A percentile compares a stretch with the other conserved stretches of the same genome.
Conservation (phyloP, 2,329 filamentous ascomycete species). For the Microthyrium microscopicum region DNA sequence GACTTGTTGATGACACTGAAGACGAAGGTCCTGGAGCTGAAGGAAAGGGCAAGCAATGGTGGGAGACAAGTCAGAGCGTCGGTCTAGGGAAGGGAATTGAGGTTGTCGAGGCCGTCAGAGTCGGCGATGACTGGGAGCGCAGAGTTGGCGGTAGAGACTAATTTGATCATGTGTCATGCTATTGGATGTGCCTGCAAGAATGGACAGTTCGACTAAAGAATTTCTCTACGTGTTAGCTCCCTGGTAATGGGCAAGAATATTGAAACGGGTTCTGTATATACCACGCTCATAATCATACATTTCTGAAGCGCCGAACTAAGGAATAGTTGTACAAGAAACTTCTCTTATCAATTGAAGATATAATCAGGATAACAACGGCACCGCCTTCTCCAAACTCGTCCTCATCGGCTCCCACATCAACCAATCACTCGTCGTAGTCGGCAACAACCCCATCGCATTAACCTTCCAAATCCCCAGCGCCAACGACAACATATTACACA, state of each 20-base stretch:
- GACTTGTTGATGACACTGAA: slow-evolving; percentile 37
- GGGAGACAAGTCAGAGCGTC: slow-evolving; percentile 64
- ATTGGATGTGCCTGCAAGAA: background rate
- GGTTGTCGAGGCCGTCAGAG: slow-evolving; percentile 65
- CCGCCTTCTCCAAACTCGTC: too few relatives aligned
- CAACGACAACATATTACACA: slow-evolving; percentile 71
- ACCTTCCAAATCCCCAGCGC: slow-evolving; percentile 90
- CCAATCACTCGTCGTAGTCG: too few relatives aligned
- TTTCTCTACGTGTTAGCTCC: too few relatives aligned
- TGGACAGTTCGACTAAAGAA: too few relatives aligned
- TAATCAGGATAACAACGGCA: too few relatives aligned
- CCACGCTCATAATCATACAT: too few relatives aligned
- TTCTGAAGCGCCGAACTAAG: too few relatives aligned
- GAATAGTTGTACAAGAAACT: too few relatives aligned
- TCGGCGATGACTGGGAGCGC: slow-evolving; percentile 76
- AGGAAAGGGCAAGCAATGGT: slow-evolving; percentile 44
- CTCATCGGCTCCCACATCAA: too few relatives aligned
- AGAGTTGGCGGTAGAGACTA: slow-evolving; percentile 48
- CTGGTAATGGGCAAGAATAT: too few relatives aligned
- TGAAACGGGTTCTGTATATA: too few relatives aligned
- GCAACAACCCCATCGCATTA: slow-evolving; percentile 86
- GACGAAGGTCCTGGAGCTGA: slow-evolving; percentile 61
- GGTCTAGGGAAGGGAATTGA: slow-evolving; percentile 77
- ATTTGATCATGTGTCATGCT: slow-evolving; percentile 2
- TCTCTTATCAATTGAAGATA: too few relatives aligned